Evolutionary conservation across 164 flowering plant species (phyloP), one percentile per base, ranked within the genome.

Genomic region (Tinospora cordifolia): DNA sequence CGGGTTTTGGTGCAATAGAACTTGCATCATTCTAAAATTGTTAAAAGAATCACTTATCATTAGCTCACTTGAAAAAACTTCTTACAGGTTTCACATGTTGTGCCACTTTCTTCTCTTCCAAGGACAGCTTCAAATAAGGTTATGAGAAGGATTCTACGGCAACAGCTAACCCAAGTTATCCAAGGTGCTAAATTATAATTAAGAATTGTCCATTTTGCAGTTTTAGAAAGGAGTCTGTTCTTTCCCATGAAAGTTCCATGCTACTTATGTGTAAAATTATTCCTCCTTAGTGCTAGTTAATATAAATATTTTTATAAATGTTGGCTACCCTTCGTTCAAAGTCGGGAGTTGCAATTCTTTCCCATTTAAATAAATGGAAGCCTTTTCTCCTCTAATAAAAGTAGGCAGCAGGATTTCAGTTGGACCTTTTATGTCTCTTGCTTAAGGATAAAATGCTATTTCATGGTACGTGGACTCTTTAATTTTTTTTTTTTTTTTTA

Each of bases 121-220:
- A 81, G 97, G 73, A 94, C 97, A 44, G 98, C 98, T 26, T 81
- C 97, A 51, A 94, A 94, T 75, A 94, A 94, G 79, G 92, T 94
- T 17, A 90, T 92, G 97, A 85, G 98, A 79, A 85, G 98, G 85
- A 83, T 94, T 69, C 75, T 94, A 79, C 76, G 98, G 63, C 83
- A 91, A 72, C 92, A 90, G 71, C 73, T 90, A 11, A 47, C 81
- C 69, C 81, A 82, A 69, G 76, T 66, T 34, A 76, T 77, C 68
- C 68, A 69, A 68, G 82, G 63, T 60, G 71, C 93, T 7, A 93
- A 82, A 71, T 72, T 90, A 58, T 90, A 81, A 86, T 63, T 30
- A 22, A 6, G n/a, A 58, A 8, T 70, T 70, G 59, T n/a, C 19
- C 59, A 41, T 41, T 41, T 41, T 41, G 13, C 46, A 41, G 3